phyloP scores from a whole-genome alignment of 148 eudicot species.

The Heliosperma pusillum region DNA sequence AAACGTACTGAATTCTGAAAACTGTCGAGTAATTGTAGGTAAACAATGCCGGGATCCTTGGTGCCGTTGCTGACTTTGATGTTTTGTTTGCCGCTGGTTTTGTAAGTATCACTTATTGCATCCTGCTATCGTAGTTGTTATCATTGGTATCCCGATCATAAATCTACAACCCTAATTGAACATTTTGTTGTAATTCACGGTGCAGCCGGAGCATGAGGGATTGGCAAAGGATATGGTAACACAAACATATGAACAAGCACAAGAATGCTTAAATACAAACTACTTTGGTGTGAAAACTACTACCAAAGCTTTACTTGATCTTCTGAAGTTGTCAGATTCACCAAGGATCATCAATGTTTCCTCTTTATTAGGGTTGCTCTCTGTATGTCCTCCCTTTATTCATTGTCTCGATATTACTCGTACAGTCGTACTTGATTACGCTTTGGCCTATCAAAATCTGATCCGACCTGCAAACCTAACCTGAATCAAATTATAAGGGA shows the following conservation, averaged over 20 bases:
- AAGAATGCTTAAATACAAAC: slow-evolving; percentile 44
- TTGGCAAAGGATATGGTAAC: not conserved
- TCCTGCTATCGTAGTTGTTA: not conserved
- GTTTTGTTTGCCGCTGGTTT: slow-evolving; percentile 18
- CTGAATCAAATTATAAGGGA: too few relatives aligned
- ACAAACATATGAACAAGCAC: slow-evolving; percentile 30
- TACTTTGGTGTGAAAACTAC: slow-evolving; percentile 43
- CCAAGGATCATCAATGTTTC: slow-evolving; percentile 52
- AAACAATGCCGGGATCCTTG: slow-evolving; percentile 43
- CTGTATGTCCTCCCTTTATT: slow-evolving; percentile 20
- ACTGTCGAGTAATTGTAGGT: slow-evolving; percentile 37
- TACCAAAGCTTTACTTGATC: slow-evolving; percentile 40
- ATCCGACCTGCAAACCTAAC: too few relatives aligned
- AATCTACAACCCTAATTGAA: not conserved
- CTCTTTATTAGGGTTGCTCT: slow-evolving; percentile 32
- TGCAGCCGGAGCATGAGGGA: slow-evolving; percentile 8
- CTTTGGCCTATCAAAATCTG: too few relatives aligned
- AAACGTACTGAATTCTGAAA: not conserved
- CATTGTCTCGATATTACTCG: not conserved
- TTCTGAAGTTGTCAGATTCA: slow-evolving; percentile 48
- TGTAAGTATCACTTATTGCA: slow-evolving; percentile 16
- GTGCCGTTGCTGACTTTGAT: slow-evolving; percentile 19
- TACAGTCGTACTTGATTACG: not conserved
- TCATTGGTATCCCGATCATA: too few relatives aligned
- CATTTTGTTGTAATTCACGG: not conserved